Percentiles rank a stretch among this genome's conserved stretches.
These are phyloP conservation scores for Rossbeevera mucosa DNA, from an alignment of 768 basidiomycete species.

Conservation along the genomic window DNA sequence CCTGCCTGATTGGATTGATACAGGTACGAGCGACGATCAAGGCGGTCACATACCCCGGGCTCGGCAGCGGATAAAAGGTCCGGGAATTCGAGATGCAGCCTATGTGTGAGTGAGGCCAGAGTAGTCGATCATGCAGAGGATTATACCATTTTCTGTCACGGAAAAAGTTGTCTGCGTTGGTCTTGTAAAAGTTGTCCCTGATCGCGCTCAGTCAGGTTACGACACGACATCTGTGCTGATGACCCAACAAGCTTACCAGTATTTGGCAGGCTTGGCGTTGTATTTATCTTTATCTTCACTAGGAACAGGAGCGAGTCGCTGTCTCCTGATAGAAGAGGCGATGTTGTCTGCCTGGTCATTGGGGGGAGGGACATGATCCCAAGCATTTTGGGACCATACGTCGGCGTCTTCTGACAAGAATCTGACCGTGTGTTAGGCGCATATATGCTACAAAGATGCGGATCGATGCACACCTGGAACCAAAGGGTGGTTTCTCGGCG, in stretches of 20 bases:
- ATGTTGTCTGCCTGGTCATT: conserved; percentile 77
- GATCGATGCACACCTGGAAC: conserved; percentile 50
- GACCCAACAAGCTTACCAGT: conserved; percentile 51
- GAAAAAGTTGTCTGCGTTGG: conserved; percentile 86
- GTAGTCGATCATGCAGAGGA: not conserved
- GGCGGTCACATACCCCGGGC: conserved; percentile 46
- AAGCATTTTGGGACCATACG: conserved; percentile 85
- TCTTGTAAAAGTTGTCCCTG: conserved; percentile 94
- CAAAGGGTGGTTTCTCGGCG: conserved; percentile 60
- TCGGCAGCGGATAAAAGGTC: conserved; percentile 72
- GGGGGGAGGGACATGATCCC: conserved; percentile 87
- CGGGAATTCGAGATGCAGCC: conserved; percentile 93
- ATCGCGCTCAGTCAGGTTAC: conserved; percentile 21
- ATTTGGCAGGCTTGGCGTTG: conserved; percentile 66
- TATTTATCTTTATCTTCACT: conserved; percentile 66
- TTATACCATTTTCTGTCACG: conserved; percentile 91
- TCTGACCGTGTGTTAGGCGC: conserved; percentile 33
- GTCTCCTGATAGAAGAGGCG: conserved; percentile 60
- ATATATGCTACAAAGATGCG: not conserved
- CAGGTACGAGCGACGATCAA: not conserved
- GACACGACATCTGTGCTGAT: conserved; percentile 27
- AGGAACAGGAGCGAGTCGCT: conserved; percentile 69
- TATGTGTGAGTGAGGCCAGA: conserved; percentile 23
- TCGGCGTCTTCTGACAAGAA: conserved; percentile 67
- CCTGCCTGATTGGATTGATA: conserved; percentile 58